A percentile compares a stretch with the other conserved stretches of the same genome.
phyloP scores from a whole-genome alignment of 495 filamentous ascomycete genomes.

The Pyrenula aspistea region DNA sequence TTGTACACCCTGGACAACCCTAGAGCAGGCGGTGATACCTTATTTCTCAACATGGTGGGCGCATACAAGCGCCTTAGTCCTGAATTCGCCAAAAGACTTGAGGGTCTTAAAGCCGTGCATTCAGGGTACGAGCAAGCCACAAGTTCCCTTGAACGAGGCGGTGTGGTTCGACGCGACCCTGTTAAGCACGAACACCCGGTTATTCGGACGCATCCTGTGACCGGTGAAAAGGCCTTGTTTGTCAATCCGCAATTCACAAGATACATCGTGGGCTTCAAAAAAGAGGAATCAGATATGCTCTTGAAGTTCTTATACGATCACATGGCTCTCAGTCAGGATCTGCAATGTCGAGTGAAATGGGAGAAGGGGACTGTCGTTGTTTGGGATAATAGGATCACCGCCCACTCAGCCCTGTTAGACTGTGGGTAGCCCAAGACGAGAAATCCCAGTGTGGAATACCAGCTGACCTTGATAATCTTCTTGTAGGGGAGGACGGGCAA shows the following conservation, averaged over 20 bases:
- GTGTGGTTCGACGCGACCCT: slow-evolving; percentile 59
- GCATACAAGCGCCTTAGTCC: slow-evolving; percentile 67
- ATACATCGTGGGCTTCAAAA: slow-evolving; percentile 61
- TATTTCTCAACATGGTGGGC: slow-evolving; percentile 59
- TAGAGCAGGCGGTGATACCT: slow-evolving; percentile 63
- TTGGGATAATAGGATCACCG: slow-evolving; percentile 51
- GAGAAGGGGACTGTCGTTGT: slow-evolving; percentile 72
- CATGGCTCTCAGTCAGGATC: slow-evolving; percentile 71
- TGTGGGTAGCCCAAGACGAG: too few species aligned
- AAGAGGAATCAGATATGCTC: slow-evolving; percentile 65
- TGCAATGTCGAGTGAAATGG: slow-evolving; percentile 83
- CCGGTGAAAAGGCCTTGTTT: slow-evolving; percentile 73
- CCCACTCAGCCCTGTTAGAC: slow-evolving; percentile 41
- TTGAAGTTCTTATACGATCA: slow-evolving; percentile 86
- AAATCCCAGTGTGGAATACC: too few species aligned
- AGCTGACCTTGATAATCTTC: too few species aligned
- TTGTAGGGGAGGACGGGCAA: slow-evolving; percentile 66
- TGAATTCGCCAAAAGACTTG: slow-evolving; percentile 55
- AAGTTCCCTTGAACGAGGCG: slow-evolving; percentile 37
- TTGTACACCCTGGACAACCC: slow-evolving; percentile 69
- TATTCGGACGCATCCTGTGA: slow-evolving; percentile 65
- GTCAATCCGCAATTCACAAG: slow-evolving; percentile 69
- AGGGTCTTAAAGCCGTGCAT: slow-evolving; percentile 65
- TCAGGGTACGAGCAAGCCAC: slow-evolving; percentile 61
- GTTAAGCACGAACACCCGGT: slow-evolving; percentile 62